A percentile compares a stretch with the other conserved stretches of the same genome.
These are phyloP conservation scores for Xanthoconium stramineum DNA, from an alignment of 768 basidiomycete genomes.

Conservation along the genomic window DNA sequence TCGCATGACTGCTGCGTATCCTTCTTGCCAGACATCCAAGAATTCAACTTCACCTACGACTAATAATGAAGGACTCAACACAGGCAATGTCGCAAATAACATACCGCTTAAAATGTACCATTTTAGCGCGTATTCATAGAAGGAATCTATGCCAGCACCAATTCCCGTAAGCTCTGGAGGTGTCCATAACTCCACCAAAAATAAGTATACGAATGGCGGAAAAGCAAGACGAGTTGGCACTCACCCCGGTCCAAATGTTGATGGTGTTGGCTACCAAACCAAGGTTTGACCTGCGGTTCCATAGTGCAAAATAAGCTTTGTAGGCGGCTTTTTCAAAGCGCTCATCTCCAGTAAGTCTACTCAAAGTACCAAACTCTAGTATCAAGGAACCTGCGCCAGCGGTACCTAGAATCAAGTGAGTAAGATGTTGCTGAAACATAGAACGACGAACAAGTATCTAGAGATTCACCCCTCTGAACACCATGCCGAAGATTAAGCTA, in stretches of 20 bases:
- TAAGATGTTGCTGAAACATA: neutral
- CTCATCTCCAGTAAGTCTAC: slow-evolving; percentile 85
- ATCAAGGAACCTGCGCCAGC: slow-evolving; percentile 93
- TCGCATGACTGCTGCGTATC: slow-evolving; percentile 81
- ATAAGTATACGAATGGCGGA: slow-evolving; percentile 3
- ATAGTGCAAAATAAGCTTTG: slow-evolving; percentile 88
- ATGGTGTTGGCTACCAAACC: slow-evolving; percentile 89
- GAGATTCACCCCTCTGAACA: slow-evolving; percentile 67
- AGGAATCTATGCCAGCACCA: slow-evolving; percentile 94
- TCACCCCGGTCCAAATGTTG: slow-evolving; percentile 75
- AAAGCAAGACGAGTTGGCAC: slow-evolving; percentile 25
- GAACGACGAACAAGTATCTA: slow-evolving; percentile 73
- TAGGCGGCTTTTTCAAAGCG: slow-evolving; percentile 88
- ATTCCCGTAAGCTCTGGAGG: slow-evolving; percentile 75
- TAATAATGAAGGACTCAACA: neutral
- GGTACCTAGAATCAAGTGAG: slow-evolving; percentile 51
- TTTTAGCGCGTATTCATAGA: slow-evolving; percentile 92
- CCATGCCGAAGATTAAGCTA: slow-evolving; percentile 86
- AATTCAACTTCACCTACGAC: slow-evolving; percentile 69
- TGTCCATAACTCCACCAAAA: slow-evolving; percentile 54
- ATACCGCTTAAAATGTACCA: slow-evolving; percentile 85
- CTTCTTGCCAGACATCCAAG: slow-evolving; percentile 80
- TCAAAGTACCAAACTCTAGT: slow-evolving; percentile 91
- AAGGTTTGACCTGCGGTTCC: slow-evolving; percentile 86
- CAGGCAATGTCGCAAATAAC: slow-evolving; percentile 10